Base-by-base conservation (phyloP, 768 basidiomycete species). In the Termitomyces sp. region DNA sequence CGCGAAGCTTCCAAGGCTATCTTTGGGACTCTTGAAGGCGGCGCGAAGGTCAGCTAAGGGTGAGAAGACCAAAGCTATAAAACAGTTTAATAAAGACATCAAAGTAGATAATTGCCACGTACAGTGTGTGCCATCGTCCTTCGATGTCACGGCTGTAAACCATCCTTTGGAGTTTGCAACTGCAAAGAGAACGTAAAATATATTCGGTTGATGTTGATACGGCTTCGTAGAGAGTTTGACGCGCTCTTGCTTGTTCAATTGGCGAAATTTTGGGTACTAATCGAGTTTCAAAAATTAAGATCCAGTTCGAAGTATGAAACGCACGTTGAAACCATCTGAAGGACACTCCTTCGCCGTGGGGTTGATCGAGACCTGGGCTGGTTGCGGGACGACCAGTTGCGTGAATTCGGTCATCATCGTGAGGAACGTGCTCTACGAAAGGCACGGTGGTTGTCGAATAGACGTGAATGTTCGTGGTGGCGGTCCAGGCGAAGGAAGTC, bases 241-340 rank as follows among this genome's bases (percentile, higher is more conserved):
- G 61, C 91, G 86, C 36, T 82, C 73, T 50, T 84, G 82, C 67
- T 88, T 91, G 69, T 82, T 82, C 44, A 82, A 66, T 37, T 78
- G 76, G 20, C 77, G 77, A 63, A 82, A 79, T 26, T 71, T 68
- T 3, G 81, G 81, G 65, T 74, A 83, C 82, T 83, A 61, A 59
- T 44, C 24, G 18, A 44, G 45, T n/a, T 57, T 58, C 20, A 37
- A 58, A 27, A 36, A 9, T 30, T 44, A 14, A 33, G 46, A 20
- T 36, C 6, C 54, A 53, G 27, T 33, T 55, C 14, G 55, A 53
- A 58, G 62, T 27, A 60, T 33, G 33, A 18, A 52, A 69, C 76
- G 16, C 51, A 81, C 81, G 63, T 75, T 79, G 66, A 81, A 79
- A 8, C 79, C 80, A 59, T 79, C 76, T 26, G 76, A 65, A 34